Percentiles rank a stretch among this genome's conserved stretches.
These are phyloP conservation scores for Skeletonema menzelii DNA, from an alignment of 108 stramenopile genomes.

Conservation along the genomic window DNA sequence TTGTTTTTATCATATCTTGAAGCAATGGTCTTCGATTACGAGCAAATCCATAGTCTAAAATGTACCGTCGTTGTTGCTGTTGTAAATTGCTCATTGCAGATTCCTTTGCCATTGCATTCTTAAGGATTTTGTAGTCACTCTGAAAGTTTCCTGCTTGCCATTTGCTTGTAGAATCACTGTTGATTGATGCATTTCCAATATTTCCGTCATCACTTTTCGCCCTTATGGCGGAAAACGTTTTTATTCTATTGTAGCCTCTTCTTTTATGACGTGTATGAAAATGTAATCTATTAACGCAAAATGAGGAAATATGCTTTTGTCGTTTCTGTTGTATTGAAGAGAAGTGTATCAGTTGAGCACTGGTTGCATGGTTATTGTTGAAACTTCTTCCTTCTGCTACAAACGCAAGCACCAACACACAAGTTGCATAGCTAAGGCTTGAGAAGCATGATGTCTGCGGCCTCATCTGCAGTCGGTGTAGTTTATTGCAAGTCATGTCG, in stretches of 20 bases:
- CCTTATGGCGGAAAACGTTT: neutral
- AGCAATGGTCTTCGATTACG: constrained; percentile 38
- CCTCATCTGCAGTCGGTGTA: neutral
- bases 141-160: constrained; percentile 44
- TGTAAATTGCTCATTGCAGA: constrained; percentile 28
- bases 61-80: constrained; percentile 36
- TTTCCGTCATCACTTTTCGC: neutral
- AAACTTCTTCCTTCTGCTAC: neutral
- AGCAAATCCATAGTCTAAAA: constrained; percentile 41
- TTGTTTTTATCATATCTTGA: constrained; percentile 12
- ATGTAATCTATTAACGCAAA: neutral
- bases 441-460: neutral
- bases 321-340: neutral
- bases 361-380: neutral
- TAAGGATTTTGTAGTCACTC: constrained; percentile 28
- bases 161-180: neutral
- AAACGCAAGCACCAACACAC: neutral
- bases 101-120: constrained; percentile 28
- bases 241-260: neutral
- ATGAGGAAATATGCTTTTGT: neutral
- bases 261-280: neutral
- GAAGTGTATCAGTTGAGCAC: neutral
- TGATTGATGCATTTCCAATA: neutral
- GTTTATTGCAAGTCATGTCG: neutral
- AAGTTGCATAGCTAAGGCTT: neutral